Evolutionary conservation across 139 green algal genomes (phyloP), one percentile per base, ranked within the genome.

Genomic region (Medakamo hakoo): DNA sequence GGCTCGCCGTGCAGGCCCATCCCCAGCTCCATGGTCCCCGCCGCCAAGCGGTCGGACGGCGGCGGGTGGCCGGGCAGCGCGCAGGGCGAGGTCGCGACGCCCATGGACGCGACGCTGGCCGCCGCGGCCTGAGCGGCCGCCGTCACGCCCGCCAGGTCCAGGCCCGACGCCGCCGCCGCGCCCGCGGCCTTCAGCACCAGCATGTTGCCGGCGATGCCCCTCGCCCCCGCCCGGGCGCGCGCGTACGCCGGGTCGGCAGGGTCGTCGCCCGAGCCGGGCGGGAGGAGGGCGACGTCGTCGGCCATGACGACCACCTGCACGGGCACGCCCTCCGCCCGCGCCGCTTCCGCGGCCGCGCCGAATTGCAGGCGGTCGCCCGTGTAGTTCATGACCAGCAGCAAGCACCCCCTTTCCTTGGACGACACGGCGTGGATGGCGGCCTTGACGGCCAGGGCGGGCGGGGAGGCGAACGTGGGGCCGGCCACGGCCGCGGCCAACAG

Each of bases 331-430:
- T 88, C 80, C 0, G 74, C 69, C 73, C 84, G 86, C 48, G 87
- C 88, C 24, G 78, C 73, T 74, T 96, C 91, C 0, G 77, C 82
- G 4, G 90, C 90, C 40, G 94, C 66, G 0, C 91, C 91, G 76
- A 97, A 97, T 66, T 95, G 82, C 22, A 97, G 78, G 2, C 85
- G 64, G 67, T 97, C 91, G 2, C 90, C 83, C 25, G 88, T 96
- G 79, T 97, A 97, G 71, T 95, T 95, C 66, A 83, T 84, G 30
- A 92, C 73, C 27, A 95, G 72, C 4, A 95, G 67, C 77, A 24
- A 52, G 63, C 52, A 60, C 23, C 57, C 28, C 21, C 24, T 29
- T 55, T 52, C 59, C 0, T 21, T 18, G 4, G 55, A 58, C 1
- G 71, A 80, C 3, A 90, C 79, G 4, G 80, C 64, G 0, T 77